Evolutionary conservation across 352 stramenopile species (phyloP), one percentile per base, ranked within the genome.

Genomic region (Pythium biforme): DNA sequence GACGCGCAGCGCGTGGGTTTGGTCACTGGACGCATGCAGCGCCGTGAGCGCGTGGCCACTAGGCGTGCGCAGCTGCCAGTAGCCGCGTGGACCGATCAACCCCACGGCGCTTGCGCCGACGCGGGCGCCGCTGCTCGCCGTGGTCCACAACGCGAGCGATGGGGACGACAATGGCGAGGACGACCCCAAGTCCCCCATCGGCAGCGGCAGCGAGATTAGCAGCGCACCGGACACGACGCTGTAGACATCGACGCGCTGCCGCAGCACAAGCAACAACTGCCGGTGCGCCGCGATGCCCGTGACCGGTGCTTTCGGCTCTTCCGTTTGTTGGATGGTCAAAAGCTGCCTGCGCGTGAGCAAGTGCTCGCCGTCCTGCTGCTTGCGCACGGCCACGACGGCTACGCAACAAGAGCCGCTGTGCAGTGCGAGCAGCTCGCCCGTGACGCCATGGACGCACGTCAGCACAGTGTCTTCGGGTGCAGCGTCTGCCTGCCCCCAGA

Each of bases 341-440:
- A 65, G 33, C 5, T 22, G 43, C 26, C 61, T 62, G 50, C 25
- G 25, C 7, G 31, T 26, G 15, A 70, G 56, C 5, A 23, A 12
- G 27, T 19, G 39, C n/a, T 64, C 20, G 19, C 47, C 48, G 8
- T 48, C 33, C 19, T 2, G 43, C 14, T 33, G 22, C 25, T 19
- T 51, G 9, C 17, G 27, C 20, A 8, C 49, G 33, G 68, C 75
- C 40, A 91, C 66, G 25, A 92, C 55, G 33, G 77, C 75, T 10
- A 92, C 40, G 12, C 63, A 50, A 9, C 72, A 70, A 20, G 72
- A 71, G 4, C 50, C 31, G 1, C 68, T 69, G 8, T 75, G 56
- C 0, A 94, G 22, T 34, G 88, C 64, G 25, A 94, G 46, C 7
- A 94, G 69, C 57, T 93, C 85, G 7, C 87, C 83, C n/a, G 87